Conservation (phyloP, 1,284 basidiomycete genomes). For the Puccinia brachypodii region DNA sequence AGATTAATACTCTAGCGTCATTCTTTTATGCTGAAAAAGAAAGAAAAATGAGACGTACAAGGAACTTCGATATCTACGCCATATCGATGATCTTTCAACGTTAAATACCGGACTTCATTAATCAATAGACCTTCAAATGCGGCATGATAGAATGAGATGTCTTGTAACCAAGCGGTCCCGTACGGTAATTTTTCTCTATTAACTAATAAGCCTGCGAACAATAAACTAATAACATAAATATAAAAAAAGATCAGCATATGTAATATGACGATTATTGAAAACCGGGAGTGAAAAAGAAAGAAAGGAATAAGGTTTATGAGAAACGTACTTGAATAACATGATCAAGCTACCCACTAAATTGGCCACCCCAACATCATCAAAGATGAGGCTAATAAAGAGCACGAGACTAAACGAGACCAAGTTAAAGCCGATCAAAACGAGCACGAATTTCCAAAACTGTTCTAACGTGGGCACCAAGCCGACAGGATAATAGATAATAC, state of each 20-base stretch:
- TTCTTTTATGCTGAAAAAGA: no score
- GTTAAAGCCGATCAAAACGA: conserved; percentile 91
- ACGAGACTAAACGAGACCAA: conserved; percentile 87
- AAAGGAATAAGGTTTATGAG: neutral
- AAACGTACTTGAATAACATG: conserved; percentile 92
- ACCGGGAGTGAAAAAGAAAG: no score
- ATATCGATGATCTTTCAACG: conserved; percentile 83
- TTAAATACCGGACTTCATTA: conserved; percentile 91
- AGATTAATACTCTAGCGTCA: no score
- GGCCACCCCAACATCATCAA: conserved; percentile 79
- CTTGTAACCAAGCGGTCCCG: conserved; percentile 79
- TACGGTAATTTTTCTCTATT: conserved; percentile 80
- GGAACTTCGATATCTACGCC: conserved; percentile 84
- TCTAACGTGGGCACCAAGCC: conserved; percentile 85
- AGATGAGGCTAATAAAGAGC: conserved; percentile 81
- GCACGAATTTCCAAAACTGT: conserved; percentile 96
- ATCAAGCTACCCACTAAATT: conserved; percentile 89
- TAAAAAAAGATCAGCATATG: no score
- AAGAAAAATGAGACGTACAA: conserved; percentile 20
- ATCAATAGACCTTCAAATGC: conserved; percentile 93
- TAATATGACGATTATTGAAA: no score
- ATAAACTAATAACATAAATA: conserved; percentile 63
- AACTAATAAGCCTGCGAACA: conserved; percentile 92
- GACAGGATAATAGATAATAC: conserved; percentile 87
- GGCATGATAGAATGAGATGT: conserved; percentile 96